A percentile compares a stretch with the other conserved stretches of the same genome.
Evolutionary conservation across 805 yeast genomes (phyloP).

Genomic region (Kazachstania taianensis): DNA sequence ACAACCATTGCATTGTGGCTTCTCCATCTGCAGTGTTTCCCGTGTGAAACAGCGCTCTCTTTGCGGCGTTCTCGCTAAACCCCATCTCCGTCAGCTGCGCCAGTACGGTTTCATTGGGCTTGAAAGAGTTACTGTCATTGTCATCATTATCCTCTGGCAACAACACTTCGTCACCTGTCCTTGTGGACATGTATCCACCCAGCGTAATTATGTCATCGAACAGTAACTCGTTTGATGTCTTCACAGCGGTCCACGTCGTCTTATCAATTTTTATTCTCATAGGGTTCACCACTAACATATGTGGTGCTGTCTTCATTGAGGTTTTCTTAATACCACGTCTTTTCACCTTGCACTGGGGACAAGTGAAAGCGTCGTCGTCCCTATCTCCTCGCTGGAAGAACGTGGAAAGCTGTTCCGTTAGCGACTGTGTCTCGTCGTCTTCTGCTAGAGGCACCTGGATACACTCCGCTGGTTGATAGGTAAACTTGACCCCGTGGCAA

Average conservation of each 20-base stretch:
- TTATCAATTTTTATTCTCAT: conserved; percentile 65
- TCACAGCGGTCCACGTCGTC: conserved; percentile 77
- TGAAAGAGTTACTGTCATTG: conserved; percentile 29
- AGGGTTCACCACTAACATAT: conserved; percentile 59
- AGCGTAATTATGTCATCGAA: neutral
- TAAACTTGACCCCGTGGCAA: conserved; percentile 54
- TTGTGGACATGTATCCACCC: conserved; percentile 10
- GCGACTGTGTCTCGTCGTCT: conserved; percentile 13
- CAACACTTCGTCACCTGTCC: conserved; percentile 17
- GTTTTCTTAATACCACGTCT: conserved; percentile 19
- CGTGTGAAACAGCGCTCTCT: conserved; percentile 60
- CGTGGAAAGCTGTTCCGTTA: neutral
- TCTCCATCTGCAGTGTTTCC: conserved; percentile 51
- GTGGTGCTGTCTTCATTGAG: conserved; percentile 45
- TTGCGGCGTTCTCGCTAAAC: conserved; percentile 58
- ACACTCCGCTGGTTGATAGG: conserved; percentile 47
- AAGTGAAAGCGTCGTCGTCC: conserved; percentile 54
- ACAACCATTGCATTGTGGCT: conserved; percentile 81
- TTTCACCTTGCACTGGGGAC: conserved; percentile 42
- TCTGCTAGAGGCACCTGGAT: conserved; percentile 44
- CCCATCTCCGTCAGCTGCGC: conserved; percentile 69
- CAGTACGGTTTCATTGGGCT: conserved; percentile 47
- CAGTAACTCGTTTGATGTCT: conserved; percentile 21
- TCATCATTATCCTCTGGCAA: conserved; percentile 16
- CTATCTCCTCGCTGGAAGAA: neutral